Conservation (phyloP, 495 filamentous ascomycete species). For the Penicillium verhagenii region DNA sequence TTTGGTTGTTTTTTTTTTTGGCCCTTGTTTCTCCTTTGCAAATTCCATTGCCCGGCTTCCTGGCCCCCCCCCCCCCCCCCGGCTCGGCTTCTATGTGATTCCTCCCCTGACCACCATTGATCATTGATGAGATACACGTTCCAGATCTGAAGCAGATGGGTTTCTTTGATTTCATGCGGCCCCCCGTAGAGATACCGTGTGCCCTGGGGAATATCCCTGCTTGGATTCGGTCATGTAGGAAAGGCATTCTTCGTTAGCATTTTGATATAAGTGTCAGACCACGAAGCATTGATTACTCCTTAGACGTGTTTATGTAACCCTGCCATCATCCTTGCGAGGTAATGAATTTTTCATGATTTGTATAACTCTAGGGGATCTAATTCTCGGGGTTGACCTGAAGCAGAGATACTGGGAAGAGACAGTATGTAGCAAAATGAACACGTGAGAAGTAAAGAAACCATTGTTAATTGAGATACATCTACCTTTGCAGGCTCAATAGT, state of each 20-base stretch:
- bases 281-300: conserved; percentile 1
- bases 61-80: conserved; percentile 16
- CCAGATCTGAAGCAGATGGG: conserved; percentile 32
- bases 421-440: too few species aligned
- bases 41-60: conserved; percentile 18
- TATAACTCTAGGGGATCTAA: too few species aligned
- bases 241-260: conserved; percentile 9
- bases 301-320: neutral
- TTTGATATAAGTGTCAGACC: conserved; percentile 7
- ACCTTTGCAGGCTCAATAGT: too few species aligned
- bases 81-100: conserved; percentile 8
- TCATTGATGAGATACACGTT: conserved; percentile 32
- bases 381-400: too few species aligned
- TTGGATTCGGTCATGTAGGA: conserved; percentile 9
- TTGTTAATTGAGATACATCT: too few species aligned
- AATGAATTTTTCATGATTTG: neutral
- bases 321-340: neutral
- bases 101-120: neutral
- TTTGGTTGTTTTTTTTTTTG: conserved; percentile 18
- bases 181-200: conserved; percentile 11
- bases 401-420: too few species aligned
- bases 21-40: conserved; percentile 21
- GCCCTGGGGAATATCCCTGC: neutral
- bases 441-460: too few species aligned
- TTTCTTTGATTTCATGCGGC: conserved; percentile 17